Conservation (phyloP, 2,329 filamentous ascomycete genomes). For the Fusarium metavorans region DNA sequence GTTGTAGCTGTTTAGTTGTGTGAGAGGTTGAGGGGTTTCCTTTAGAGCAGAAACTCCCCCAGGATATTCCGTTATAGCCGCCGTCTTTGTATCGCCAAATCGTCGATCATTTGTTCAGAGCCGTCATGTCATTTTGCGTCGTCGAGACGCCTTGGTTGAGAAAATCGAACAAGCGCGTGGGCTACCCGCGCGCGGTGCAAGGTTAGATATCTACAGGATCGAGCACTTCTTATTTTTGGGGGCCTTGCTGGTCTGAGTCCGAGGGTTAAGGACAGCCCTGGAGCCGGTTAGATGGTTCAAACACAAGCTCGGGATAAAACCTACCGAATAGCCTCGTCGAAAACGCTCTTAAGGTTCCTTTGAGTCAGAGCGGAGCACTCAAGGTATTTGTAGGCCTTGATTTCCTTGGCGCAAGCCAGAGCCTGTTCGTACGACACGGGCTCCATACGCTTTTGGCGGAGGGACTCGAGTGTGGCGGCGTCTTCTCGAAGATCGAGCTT, state of each 20-base stretch:
- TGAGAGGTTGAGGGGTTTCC: neutral
- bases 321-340: conserved; percentile 97
- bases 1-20: conserved; percentile 27
- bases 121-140: conserved; percentile 41
- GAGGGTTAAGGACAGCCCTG: conserved; percentile 79
- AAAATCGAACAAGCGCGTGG: conserved; percentile 27
- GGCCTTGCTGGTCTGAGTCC: conserved; percentile 64
- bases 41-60: conserved; percentile 26
- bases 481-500: conserved; percentile 97
- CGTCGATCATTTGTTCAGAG: conserved; percentile 39
- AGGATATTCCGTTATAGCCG: conserved; percentile 40
- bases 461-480: conserved; percentile 80
- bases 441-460: conserved; percentile 94
- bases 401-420: conserved; percentile 89
- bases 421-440: conserved; percentile 97
- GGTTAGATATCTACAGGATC: conserved; percentile 67
- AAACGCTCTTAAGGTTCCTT: conserved; percentile 97
- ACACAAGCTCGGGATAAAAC: conserved; percentile 42
- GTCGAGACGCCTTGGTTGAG: conserved; percentile 39
- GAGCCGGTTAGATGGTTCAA: conserved; percentile 40
- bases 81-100: conserved; percentile 46
- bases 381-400: conserved; percentile 95
- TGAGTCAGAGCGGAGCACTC: conserved; percentile 98
- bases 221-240: conserved; percentile 75
- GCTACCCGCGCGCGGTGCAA: conserved; percentile 8